These are phyloP conservation scores for Yarrowia porcina DNA, from an alignment of 805 yeast species.

Conservation along the genomic window DNA sequence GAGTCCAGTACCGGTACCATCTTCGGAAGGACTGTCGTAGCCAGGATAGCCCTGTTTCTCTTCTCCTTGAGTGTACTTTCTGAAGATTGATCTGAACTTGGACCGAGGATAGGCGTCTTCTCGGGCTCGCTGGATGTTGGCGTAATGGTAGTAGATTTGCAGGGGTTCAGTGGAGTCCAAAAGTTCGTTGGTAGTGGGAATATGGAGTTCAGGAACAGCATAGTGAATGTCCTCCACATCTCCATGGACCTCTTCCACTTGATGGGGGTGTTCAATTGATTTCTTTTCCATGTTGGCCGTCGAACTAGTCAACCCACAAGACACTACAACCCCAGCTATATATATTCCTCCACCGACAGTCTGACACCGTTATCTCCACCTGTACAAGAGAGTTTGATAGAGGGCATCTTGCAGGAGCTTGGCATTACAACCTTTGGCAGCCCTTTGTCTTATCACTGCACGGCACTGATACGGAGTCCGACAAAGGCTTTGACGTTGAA, in stretches of 20 bases:
- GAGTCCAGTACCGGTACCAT: not conserved
- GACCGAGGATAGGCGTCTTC: slow-evolving; percentile 13
- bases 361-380: not conserved
- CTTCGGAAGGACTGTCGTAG: not conserved
- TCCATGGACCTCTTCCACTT: not conserved
- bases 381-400: not conserved
- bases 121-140: slow-evolving; percentile 1
- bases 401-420: not conserved
- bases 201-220: not conserved
- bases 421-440: slow-evolving; percentile 12
- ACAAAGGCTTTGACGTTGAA: no score
- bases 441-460: not conserved
- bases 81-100: not conserved
- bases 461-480: slow-evolving; percentile 8
- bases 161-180: slow-evolving; percentile 7
- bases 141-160: slow-evolving; percentile 4
- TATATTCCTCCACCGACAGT: not conserved
- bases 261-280: not conserved
- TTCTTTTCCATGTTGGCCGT: no score
- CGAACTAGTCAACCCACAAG: not conserved
- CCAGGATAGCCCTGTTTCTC: no score
- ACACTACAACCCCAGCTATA: not conserved
- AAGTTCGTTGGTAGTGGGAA: not conserved
- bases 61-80: not conserved
- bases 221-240: not conserved